phyloP scores from a whole-genome alignment of 164 flowering plant genomes.

The Kingdonia uniflora region DNA sequence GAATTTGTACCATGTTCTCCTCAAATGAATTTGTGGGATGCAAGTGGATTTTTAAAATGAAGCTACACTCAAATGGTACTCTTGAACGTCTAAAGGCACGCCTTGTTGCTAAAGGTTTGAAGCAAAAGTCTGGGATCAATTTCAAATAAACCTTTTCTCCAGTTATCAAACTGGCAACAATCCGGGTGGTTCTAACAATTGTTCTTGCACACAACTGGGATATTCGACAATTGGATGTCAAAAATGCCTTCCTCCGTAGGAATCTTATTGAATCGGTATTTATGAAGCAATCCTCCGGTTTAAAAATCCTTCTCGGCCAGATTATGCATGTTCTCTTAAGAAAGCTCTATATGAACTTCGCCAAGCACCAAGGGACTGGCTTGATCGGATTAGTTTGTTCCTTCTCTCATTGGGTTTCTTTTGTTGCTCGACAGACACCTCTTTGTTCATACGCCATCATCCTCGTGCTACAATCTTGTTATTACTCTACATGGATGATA shows the following conservation, averaged over 20 bases:
- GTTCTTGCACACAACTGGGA: neutral
- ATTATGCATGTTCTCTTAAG: neutral
- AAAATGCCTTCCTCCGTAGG: too few species aligned
- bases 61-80: neutral
- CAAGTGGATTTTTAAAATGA: neutral
- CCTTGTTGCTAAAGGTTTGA: neutral
- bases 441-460: neutral
- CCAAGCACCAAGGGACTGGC: neutral
- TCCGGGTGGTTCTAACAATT: neutral
- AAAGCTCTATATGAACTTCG: neutral
- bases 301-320: neutral
- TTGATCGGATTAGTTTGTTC: neutral
- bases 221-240: neutral
- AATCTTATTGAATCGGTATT: neutral
- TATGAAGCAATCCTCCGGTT: neutral
- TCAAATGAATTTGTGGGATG: neutral
- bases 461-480: neutral
- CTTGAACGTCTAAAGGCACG: neutral
- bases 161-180: neutral
- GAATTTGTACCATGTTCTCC: too few species aligned
- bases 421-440: neutral
- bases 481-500: neutral
- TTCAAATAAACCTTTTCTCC: too few species aligned
- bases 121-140: neutral
- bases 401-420: neutral